These are phyloP conservation scores for Otatea glauca DNA, from an alignment of 176 grass and related monocot genomes.

Conservation along the genomic window DNA sequence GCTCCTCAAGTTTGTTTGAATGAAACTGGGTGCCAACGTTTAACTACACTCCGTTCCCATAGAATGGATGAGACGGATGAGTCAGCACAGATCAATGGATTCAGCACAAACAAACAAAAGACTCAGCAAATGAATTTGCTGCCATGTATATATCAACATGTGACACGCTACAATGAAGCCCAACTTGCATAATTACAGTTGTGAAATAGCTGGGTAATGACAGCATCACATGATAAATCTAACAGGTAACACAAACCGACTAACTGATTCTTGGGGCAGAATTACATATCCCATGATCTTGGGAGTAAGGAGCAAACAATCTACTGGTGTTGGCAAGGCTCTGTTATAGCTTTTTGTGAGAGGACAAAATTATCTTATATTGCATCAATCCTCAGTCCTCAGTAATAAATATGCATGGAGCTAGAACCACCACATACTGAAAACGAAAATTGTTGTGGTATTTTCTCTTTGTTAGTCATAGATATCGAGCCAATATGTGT, in stretches of 20 bases:
- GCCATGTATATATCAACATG: neutral
- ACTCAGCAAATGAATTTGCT: neutral
- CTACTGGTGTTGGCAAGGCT: neutral
- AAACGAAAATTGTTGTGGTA: neutral
- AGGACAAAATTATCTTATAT: neutral
- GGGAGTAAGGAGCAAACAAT: neutral
- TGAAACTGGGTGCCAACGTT: neutral
- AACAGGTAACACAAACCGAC: constrained; percentile 10
- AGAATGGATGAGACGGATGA: neutral
- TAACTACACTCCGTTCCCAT: neutral
- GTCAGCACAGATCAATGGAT: neutral
- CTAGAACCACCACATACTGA: constrained; percentile 18
- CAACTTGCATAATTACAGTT: constrained; percentile 35
- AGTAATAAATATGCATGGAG: constrained; percentile 18
- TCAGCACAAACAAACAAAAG: neutral
- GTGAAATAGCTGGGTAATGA: constrained; percentile 11
- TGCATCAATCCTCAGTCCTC: neutral
- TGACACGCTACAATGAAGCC: neutral
- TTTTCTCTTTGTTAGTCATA: neutral
- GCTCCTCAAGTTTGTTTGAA: neutral
- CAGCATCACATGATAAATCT: constrained; percentile 23
- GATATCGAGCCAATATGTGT: neutral
- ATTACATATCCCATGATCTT: constrained; percentile 15
- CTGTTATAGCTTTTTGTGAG: neutral
- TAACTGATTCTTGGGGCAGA: constrained; percentile 19